phyloP scores from a whole-genome alignment of 345 rosid genomes.

The Leavenworthia alabamica region DNA sequence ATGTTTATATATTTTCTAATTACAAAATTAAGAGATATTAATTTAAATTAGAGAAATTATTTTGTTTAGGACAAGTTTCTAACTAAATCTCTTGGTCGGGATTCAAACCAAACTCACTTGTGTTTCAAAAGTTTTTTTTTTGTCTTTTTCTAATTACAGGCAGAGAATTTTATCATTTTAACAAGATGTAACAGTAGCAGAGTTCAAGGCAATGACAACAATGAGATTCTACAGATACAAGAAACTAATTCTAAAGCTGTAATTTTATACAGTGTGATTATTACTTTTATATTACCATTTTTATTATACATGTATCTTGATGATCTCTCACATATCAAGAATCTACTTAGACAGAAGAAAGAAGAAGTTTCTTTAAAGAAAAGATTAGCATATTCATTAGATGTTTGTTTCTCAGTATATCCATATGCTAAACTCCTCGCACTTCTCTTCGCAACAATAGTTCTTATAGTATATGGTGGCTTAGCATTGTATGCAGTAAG shows the following conservation, averaged over 20 bases:
- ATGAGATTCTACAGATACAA: constrained; percentile 29
- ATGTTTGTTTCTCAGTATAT: constrained; percentile 79
- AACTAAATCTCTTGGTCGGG: neutral
- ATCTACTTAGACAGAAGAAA: constrained; percentile 41
- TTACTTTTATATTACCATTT: constrained; percentile 55
- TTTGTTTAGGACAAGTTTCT: neutral
- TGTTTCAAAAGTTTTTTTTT: neutral
- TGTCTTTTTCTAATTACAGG: constrained; percentile 48
- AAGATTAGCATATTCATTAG: constrained; percentile 84
- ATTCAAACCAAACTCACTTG: neutral
- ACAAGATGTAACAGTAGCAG: constrained; percentile 36
- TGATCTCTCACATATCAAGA: constrained; percentile 54
- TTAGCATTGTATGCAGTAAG: constrained; percentile 78
- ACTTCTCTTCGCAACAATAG: constrained; percentile 72
- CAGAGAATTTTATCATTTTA: constrained; percentile 48
- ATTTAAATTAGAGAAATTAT: neutral
- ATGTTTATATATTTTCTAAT: neutral
- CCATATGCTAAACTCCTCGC: constrained; percentile 90
- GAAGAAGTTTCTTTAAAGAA: constrained; percentile 81
- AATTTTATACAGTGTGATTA: constrained; percentile 52
- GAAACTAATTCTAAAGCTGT: constrained; percentile 49
- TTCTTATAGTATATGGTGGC: constrained; percentile 79
- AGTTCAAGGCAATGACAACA: constrained; percentile 25
- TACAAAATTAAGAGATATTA: neutral
- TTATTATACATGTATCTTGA: constrained; percentile 65